A percentile compares a stretch with the other conserved stretches of the same genome.
Evolutionary conservation across 2,329 filamentous ascomycete species (phyloP).

Genomic region (Onygenales sp.): DNA sequence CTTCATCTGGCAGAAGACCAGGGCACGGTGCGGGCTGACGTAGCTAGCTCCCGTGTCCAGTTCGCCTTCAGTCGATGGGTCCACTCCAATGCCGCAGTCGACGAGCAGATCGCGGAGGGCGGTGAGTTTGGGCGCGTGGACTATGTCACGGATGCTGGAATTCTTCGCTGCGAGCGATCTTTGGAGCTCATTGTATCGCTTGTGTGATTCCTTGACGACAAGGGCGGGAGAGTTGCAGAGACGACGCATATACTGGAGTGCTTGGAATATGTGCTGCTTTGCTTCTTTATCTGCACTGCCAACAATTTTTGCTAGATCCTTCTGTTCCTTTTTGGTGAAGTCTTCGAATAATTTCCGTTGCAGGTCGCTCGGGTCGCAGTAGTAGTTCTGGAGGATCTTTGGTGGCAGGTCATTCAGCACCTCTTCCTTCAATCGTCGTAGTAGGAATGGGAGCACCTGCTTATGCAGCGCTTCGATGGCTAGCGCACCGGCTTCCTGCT

Average conservation of each 20-base stretch:
- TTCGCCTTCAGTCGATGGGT: constrained; percentile 51
- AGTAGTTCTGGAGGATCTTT: constrained; percentile 99
- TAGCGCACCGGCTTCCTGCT: constrained; percentile 91
- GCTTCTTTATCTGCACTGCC: constrained; percentile 79
- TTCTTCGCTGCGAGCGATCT: constrained; percentile 67
- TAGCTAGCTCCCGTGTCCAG: constrained; percentile 58
- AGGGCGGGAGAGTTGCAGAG: constrained; percentile 95
- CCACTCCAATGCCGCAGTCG: constrained; percentile 92
- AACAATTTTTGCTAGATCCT: constrained; percentile 75
- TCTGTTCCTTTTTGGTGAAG: constrained; percentile 88
- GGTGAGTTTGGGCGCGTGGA: constrained; percentile 84
- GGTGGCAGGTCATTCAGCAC: constrained; percentile 92
- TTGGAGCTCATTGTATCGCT: constrained; percentile 81
- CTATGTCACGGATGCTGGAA: constrained; percentile 71
- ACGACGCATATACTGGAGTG: constrained; percentile 98
- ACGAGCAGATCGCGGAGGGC: constrained; percentile 87
- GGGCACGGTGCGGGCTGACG: constrained; percentile 88
- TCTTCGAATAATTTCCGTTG: constrained; percentile 95
- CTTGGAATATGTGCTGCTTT: constrained; percentile 98
- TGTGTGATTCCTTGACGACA: constrained; percentile 90
- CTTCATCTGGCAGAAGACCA: constrained; percentile 99
- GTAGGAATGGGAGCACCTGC: constrained; percentile 90
- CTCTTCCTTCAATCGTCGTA: constrained; percentile 94
- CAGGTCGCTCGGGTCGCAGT: constrained; percentile 91
- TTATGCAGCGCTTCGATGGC: constrained; percentile 98